These are phyloP conservation scores for Setaria viridis DNA, from an alignment of 202 grass and related monocot genomes.

Conservation along the genomic window DNA sequence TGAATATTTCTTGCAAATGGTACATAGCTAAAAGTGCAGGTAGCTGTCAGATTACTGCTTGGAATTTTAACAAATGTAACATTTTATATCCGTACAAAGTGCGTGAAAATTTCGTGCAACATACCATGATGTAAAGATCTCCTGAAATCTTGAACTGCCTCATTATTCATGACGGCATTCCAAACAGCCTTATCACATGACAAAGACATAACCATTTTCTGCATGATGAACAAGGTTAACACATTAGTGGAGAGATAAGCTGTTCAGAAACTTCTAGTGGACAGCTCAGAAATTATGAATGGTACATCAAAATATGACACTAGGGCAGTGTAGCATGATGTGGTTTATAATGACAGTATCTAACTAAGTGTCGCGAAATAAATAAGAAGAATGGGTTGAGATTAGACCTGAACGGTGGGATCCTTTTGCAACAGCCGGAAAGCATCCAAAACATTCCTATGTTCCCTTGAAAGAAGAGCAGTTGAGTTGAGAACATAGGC, in stretches of 20 bases:
- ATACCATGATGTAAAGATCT: constrained; percentile 76
- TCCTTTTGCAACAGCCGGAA: constrained; percentile 71
- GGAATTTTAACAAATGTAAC: constrained; percentile 21
- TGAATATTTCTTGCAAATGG: not conserved
- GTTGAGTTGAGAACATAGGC: constrained; percentile 66
- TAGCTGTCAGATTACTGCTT: not conserved
- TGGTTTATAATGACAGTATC: not conserved
- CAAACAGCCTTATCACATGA: constrained; percentile 88
- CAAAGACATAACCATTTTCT: constrained; percentile 94
- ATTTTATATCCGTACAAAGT: constrained; percentile 14
- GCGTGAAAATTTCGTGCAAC: constrained; percentile 28
- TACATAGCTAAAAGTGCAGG: not conserved
- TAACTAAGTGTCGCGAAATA: not conserved
- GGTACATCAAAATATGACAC: not conserved
- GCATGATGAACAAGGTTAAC: constrained; percentile 37
- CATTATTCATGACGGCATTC: constrained; percentile 92
- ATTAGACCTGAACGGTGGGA: constrained; percentile 67
- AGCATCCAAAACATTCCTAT: constrained; percentile 73
- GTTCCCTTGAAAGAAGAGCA: constrained; percentile 56
- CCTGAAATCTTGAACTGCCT: constrained; percentile 86
- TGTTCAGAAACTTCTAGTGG: not conserved
- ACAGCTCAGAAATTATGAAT: not conserved
- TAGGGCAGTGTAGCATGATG: not conserved
- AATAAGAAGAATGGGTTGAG: constrained; percentile 13
- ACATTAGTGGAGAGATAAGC: not conserved